Evolutionary conservation across 2,329 filamentous ascomycete genomes (phyloP), one percentile per base, ranked within the genome.

Genomic region (Diaporthe citriasiana): DNA sequence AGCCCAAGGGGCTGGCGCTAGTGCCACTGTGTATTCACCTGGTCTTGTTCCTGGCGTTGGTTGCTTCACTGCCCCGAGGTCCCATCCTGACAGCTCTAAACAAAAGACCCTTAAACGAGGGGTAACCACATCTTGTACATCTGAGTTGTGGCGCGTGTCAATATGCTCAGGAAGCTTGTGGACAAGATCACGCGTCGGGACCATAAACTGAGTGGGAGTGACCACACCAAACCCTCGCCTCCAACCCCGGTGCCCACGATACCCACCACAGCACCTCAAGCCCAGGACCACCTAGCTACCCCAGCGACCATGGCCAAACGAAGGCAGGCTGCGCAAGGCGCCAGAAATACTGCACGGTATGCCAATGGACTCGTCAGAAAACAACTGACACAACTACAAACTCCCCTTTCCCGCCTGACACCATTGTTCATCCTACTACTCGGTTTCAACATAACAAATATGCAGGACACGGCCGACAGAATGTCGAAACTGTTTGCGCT

Each of bases 351-450:
- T 55, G 33, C 57, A 59, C 74, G 74, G 66, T 68, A 71, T 73
- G 51, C 51, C 59, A 68, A n/a, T 59, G 66, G 73, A 63, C 53
- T 73, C 51, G 63, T 79, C 68, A 63, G 35, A 30, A 56, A 70
- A 42, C 35, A 63, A 19, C 47, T 45, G 35, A 53, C 53, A 35
- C 35, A 10, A 13, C 33, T 22, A 51, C 30, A 12, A 30, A 40
- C 7, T 10, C 30, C 63, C 63, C 25, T 30, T 10, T 53, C 47
- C 33, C 47, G 40, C n/a, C 8, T 38, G 13, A 13, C 15, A 40
- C 0, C 22, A 68, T 35, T 50, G 27, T 38, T 4, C 45, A 40
- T 6, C n/a, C 6, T 9, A 2, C 27, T 27, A 22, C 33, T n/a
- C 47, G 22, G 22, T 15, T 25, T 27, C 45, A 51, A 19, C 38